Conservation (phyloP, 23 red algal genomes). For the Gracilariopsis chorda region DNA sequence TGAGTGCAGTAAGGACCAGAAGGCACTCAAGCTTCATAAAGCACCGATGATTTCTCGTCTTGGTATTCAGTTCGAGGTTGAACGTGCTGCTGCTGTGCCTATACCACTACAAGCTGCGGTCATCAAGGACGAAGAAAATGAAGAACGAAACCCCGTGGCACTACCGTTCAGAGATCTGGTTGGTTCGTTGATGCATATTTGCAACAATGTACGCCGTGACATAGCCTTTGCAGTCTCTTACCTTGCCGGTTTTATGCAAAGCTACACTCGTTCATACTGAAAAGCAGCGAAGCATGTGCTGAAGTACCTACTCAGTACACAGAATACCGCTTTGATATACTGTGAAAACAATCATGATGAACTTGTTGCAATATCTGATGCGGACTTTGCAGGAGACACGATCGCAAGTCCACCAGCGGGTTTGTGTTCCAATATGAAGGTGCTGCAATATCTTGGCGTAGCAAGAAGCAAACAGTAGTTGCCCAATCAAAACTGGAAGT, state of each 20-base stretch:
- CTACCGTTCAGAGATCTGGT: not conserved
- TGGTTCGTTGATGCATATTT: conserved; percentile 16
- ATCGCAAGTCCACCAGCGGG: conserved; percentile 35
- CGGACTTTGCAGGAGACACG: conserved; percentile 5
- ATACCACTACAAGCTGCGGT: not conserved
- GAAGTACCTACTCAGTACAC: not conserved
- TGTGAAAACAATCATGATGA: not conserved
- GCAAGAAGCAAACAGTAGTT: conserved; percentile 28
- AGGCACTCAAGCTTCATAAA: not conserved
- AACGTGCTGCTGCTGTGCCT: not conserved
- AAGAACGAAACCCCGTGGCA: too few species aligned
- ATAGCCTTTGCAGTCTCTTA: conserved; percentile 24
- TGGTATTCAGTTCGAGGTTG: not conserved
- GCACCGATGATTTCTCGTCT: not conserved
- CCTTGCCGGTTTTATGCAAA: conserved; percentile 40
- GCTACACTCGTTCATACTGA: not conserved
- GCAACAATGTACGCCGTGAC: conserved; percentile 24
- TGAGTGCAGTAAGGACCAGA: too few species aligned
- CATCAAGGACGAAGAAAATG: not conserved
- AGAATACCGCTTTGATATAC: not conserved
- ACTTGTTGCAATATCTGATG: not conserved
- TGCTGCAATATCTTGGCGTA: not conserved
- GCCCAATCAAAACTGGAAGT: conserved; percentile 15
- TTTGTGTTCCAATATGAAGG: conserved; percentile 4
- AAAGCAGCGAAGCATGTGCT: conserved; percentile 42